Evolutionary conservation across 805 yeast genomes (phyloP).

Genomic region (Wickerhamomyces silvicola): DNA sequence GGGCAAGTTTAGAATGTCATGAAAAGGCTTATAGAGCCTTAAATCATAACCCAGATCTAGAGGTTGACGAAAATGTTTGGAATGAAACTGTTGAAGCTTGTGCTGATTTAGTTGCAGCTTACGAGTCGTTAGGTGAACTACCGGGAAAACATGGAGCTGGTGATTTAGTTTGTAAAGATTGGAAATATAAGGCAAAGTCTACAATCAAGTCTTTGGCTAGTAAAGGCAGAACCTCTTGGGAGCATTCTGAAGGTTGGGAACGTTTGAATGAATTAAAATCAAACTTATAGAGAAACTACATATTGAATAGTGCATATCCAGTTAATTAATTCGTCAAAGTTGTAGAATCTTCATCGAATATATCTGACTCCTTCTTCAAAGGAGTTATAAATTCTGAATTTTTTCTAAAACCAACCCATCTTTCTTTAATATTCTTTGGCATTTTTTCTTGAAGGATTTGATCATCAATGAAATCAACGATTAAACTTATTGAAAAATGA

Average conservation of each 20-base stretch:
- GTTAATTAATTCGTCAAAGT: too few relatives aligned
- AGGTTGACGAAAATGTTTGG: slow-evolving; percentile 59
- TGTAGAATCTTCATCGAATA: too few relatives aligned
- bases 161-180: slow-evolving; percentile 82
- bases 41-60: slow-evolving; percentile 57
- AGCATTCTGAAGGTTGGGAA: slow-evolving; percentile 72
- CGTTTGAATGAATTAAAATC: slow-evolving; percentile 38
- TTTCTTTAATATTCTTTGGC: too few relatives aligned
- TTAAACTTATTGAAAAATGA: slow-evolving; percentile 15
- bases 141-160: slow-evolving; percentile 77
- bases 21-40: slow-evolving; percentile 82
- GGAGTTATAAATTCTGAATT: too few relatives aligned
- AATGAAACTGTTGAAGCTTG: slow-evolving; percentile 74
- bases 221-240: slow-evolving; percentile 76
- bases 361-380: too few relatives aligned
- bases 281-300: slow-evolving; percentile 3
- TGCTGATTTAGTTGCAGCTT: slow-evolving; percentile 74
- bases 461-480: slow-evolving; percentile 9
- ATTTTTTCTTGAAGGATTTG: too few relatives aligned
- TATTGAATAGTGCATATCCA: too few relatives aligned
- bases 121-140: slow-evolving; percentile 78
- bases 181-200: slow-evolving; percentile 80
- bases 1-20: slow-evolving; percentile 80
- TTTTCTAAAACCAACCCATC: too few relatives aligned
- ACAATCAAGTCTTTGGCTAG: slow-evolving; percentile 70